Conservation (phyloP, 73 alveolate species). For the Paraurostyla sp. region DNA sequence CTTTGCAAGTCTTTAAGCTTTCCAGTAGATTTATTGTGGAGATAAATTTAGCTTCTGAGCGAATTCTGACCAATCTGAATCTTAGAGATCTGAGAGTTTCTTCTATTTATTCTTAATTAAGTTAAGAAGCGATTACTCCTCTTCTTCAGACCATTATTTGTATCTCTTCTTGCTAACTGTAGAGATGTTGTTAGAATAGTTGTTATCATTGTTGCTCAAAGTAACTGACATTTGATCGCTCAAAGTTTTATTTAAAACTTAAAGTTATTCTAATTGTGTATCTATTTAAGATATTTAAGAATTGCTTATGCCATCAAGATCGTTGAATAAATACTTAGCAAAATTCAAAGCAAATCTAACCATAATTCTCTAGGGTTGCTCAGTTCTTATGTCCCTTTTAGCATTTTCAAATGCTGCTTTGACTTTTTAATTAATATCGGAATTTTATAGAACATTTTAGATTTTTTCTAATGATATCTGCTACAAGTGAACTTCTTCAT, state of each 20-base stretch:
- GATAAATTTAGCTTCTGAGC: background rate
- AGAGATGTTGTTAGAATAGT: background rate
- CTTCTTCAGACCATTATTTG: slow-evolving; percentile 1
- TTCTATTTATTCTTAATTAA: background rate
- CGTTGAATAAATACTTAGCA: background rate
- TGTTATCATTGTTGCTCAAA: background rate
- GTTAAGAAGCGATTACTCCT: background rate
- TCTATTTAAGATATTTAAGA: background rate
- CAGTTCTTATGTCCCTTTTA: slow-evolving; percentile 7
- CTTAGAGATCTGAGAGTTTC: background rate
- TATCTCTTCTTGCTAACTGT: background rate
- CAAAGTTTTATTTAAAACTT: too few species aligned
- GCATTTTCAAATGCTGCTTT: background rate
- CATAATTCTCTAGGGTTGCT: background rate
- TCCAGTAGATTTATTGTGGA: background rate
- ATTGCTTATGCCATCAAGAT: background rate
- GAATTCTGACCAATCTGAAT: slow-evolving; percentile 7
- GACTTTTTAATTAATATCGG: background rate
- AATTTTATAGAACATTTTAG: background rate
- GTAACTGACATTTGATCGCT: slow-evolving; percentile 4
- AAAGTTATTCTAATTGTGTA: background rate
- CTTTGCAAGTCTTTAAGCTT: background rate
- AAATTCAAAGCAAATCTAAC: background rate
- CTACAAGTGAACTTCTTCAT: background rate
- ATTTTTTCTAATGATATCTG: background rate